Evolutionary conservation across 2,329 filamentous ascomycete genomes (phyloP), one percentile per base, ranked within the genome.

Genomic region (Cercospora janseana): DNA sequence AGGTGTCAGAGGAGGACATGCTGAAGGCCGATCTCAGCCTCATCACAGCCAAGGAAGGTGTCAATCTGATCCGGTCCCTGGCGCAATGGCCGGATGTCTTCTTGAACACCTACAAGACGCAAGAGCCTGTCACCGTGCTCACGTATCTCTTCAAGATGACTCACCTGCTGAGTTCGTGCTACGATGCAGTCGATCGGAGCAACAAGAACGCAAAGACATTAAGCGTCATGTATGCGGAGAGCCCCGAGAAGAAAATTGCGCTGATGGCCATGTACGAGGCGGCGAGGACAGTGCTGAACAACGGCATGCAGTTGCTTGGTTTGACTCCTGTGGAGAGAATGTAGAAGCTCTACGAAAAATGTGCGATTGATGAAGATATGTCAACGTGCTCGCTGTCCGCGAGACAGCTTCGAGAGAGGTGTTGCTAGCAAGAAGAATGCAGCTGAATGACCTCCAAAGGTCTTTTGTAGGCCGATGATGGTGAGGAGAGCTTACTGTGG

Each of bases 101-200:
- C 51, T 76, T 85, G 64, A 92, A 92, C 70, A 91, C 89, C 0
- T 75, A 93, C 61, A 88, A 87, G 76, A 94, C 88, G 0, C 79
- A 90, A 16, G 90, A 94, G 68, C 84, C 85, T 0, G 79, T 81
- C 1, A 86, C 82, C 0, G 75, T 86, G 31, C 70, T 87, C 28
- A 81, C 79, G 4, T 89, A 92, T 67, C 76, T 93, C 35, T 93
- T 92, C 77, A 88, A 87, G 78, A 87, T 94, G 83, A 88, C 87
- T 3, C 88, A 94, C 70, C 76, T 81, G 20, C 71, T 94, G 47
- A 89, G 85, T 72, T 85, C 81, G 47, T 89, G 85, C 68, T 94
- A 94, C 70, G 87, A 91, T 63, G 83, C 88, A 53, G 64, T 64
- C 45, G 65, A 66, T 28, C 50, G 55, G 20, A 56, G 40, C 49